phyloP scores from a whole-genome alignment of 2,329 filamentous ascomycete species.

The Didymella pomorum region DNA sequence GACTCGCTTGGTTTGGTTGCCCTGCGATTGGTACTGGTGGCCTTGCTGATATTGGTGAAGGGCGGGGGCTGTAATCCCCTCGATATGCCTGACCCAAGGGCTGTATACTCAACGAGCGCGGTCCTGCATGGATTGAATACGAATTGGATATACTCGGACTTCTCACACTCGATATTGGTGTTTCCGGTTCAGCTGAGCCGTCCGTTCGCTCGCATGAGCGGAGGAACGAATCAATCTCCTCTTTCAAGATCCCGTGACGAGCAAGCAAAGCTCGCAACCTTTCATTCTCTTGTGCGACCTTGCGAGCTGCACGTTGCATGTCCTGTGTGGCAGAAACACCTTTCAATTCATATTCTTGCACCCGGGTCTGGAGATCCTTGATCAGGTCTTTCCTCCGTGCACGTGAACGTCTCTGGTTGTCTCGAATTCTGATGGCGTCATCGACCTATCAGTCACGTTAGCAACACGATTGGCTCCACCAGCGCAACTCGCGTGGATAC shows the following conservation, averaged over 20 bases:
- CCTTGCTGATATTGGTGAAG: background rate
- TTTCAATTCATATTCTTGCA: slow-evolving; percentile 67
- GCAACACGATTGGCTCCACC: background rate
- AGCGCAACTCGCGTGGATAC: background rate
- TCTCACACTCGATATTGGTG: background rate
- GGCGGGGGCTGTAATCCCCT: background rate
- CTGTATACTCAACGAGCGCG: slow-evolving; percentile 1
- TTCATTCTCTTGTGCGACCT: slow-evolving; percentile 72
- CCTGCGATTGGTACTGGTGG: background rate
- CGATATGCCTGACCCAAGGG: slow-evolving; percentile 1
- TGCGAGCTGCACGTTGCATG: slow-evolving; percentile 72
- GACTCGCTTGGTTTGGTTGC: background rate
- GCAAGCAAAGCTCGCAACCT: slow-evolving; percentile 65
- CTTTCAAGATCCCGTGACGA: slow-evolving; percentile 30
- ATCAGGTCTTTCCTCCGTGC: slow-evolving; percentile 75
- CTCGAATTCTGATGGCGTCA: slow-evolving; percentile 64
- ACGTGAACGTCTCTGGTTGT: slow-evolving; percentile 77
- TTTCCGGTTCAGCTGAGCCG: slow-evolving; percentile 2
- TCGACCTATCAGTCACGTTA: slow-evolving; percentile 12
- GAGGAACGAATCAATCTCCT: slow-evolving; percentile 34
- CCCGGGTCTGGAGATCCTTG: slow-evolving; percentile 69
- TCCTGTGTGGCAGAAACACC: slow-evolving; percentile 72
- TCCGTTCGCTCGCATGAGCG: slow-evolving; percentile 22
- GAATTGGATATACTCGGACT: background rate
- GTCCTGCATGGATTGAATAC: slow-evolving; percentile 5